Evolutionary conservation across 2,329 filamentous ascomycete species (phyloP), one percentile per base, ranked within the genome.

Genomic region (Colletotrichum horii): DNA sequence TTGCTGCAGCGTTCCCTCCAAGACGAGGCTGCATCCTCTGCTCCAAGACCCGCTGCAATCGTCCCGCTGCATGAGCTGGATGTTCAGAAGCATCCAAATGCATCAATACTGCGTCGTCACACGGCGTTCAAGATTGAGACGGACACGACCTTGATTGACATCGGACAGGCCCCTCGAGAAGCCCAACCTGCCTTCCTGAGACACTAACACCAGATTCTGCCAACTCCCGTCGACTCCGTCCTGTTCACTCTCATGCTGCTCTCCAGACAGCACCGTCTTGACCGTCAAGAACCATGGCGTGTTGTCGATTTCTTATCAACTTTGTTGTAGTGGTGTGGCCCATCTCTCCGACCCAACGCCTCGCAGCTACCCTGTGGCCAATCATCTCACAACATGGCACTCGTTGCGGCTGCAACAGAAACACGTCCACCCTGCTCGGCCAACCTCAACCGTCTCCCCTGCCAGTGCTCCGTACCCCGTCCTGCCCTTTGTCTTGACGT

Each of bases 321-420:
- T 38, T 26, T 68, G 34, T 58, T 65, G 4, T 71, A 52, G 69
- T 66, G 61, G 65, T 61, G 70, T 55, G 76, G 66, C 74, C 74
- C 55, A 79, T 79, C 76, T 26, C 75, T 78, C 77, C 77, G 72
- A 75, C 78, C 60, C 72, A 69, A 77, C 77, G 76, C 78, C 72
- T 77, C 77, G 67, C 64, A 55, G 72, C n/a, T 76, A 64, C 77
- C 77, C 77, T 78, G 76, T 77, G 79, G 76, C 82, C 81, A 84
- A 83, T 83, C 76, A 79, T 34, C 67, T 75, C 66, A 76, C 68
- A 71, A 69, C 69, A 70, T 71, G 74, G 70, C 76, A 70, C 66
- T 76, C 70, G 69, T 71, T 80, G 81, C 79, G 82, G 81, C 81
- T 83, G 79, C 78, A 78, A 81, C 79, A 72, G 78, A 82, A 82